Base-by-base conservation (phyloP, 768 basidiomycete species). In the Trametopsis cervina region DNA sequence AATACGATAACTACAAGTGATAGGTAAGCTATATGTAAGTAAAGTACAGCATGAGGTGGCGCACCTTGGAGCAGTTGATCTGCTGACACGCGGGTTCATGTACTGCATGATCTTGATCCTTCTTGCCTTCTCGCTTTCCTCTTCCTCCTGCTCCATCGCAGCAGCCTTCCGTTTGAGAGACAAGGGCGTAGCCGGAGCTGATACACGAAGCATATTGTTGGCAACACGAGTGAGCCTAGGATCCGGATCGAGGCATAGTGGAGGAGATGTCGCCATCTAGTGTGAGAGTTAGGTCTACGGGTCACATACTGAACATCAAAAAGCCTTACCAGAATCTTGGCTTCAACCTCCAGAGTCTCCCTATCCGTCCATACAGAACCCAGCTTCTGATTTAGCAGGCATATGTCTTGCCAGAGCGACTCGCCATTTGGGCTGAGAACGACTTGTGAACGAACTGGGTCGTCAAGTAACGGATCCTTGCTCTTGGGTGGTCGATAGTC, bases 241-340 rank as follows among this genome's bases (percentile, higher is more conserved):
- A 57, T 91, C 78, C 2, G 89, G 89, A 54, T 87, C 80, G 23
- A 92, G 74, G 60, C 88, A 91, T 39, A 92, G 69, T 4, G 89
- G 83, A 4, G 83, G 76, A 0, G 84, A 67, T 3, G 85, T 89
- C 13, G 87, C 80, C 40, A 87, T 69, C 89, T 92, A 52, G 38
- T 26, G 9, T 12, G 33, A 10, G 33, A 35, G 33, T 35, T 17
- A n/a, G 10, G 33, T 10, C 10, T 35, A n/a, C 29, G 29, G 7
- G 29, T 7, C 29, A 33, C 29, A 7, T 33, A 33, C 15, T 7
- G 15, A 33, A 47, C 36, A 35, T 27, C 22, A 18, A 68, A n/a
- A n/a, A n/a, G n/a, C n/a, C 82, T 50, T 54, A 90, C 89, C 57
- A 91, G 63, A 42, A 89, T 67, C 48, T 77, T 78, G 0, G 89